Conservation (phyloP, 2,329 filamentous ascomycete genomes). For the Curvularia lunata region DNA sequence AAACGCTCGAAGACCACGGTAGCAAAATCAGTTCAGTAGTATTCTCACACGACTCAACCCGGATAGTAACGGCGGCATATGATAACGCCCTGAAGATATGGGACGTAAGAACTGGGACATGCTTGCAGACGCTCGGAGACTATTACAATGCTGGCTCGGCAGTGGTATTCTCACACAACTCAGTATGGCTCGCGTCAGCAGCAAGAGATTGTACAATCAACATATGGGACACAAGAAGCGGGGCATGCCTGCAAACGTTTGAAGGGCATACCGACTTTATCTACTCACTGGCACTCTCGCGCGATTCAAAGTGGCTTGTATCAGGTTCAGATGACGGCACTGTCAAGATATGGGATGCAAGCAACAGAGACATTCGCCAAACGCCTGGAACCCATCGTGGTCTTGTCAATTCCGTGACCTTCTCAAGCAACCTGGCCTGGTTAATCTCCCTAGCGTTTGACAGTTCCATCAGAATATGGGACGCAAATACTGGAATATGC, state of each 20-base stretch:
- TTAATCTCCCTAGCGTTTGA: neutral
- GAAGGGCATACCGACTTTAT: constrained; percentile 18
- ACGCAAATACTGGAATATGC: constrained; percentile 21
- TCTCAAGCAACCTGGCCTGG: constrained; percentile 7
- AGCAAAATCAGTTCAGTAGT: neutral
- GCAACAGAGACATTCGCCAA: constrained; percentile 2
- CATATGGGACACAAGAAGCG: neutral
- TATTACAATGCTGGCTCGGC: too few relatives aligned
- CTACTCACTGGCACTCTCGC: constrained; percentile 18
- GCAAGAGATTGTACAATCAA: neutral
- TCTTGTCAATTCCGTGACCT: constrained; percentile 3
- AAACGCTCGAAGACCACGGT: neutral
- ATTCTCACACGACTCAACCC: neutral
- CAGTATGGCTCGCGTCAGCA: neutral
- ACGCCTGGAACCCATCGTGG: constrained; percentile 17
- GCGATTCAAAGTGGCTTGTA: constrained; percentile 11
- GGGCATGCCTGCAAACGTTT: constrained; percentile 23
- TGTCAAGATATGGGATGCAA: constrained; percentile 17
- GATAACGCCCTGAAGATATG: neutral
- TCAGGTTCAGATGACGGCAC: constrained; percentile 12
- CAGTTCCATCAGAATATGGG: constrained; percentile 26
- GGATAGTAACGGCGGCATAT: neutral
- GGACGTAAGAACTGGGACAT: neutral
- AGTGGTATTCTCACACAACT: neutral
- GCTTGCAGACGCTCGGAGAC: too few relatives aligned